Conservation (phyloP, 208 protist genomes). For the Wallacemonas sp. region DNA sequence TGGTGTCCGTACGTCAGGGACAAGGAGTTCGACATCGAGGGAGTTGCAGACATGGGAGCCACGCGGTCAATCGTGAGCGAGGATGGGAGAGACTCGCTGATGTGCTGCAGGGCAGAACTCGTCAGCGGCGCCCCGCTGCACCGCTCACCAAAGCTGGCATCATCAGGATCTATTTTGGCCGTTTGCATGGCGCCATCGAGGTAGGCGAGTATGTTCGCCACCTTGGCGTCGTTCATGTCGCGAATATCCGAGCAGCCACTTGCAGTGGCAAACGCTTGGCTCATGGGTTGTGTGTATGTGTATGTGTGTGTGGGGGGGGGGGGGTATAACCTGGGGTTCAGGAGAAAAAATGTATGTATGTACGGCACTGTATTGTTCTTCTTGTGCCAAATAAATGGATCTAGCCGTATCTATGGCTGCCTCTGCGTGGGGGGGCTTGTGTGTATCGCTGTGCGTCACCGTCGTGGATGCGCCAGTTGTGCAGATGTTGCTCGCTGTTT, state of each 20-base stretch:
- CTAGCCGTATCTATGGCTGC: too few species aligned
- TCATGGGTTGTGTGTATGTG: conserved; percentile 1
- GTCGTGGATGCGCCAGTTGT: too few species aligned
- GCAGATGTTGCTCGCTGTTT: too few species aligned
- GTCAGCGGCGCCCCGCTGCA: conserved; percentile 32
- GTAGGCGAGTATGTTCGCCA: conserved; percentile 84
- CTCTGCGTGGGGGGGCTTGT: too few species aligned
- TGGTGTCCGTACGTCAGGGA: conserved; percentile 20
- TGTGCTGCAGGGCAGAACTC: conserved; percentile 29
- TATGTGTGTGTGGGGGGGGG: background rate
- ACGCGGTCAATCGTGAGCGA: conserved; percentile 2
- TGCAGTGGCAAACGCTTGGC: background rate
- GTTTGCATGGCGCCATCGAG: conserved; percentile 51
- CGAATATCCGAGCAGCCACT: conserved; percentile 79
- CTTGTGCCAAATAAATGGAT: too few species aligned
- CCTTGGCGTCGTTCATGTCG: conserved; percentile 88
- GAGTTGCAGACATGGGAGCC: conserved; percentile 14
- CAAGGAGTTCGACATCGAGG: conserved; percentile 15
- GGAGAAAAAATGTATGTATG: conserved; percentile 1
- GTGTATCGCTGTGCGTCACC: too few species aligned
- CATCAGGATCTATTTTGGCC: conserved; percentile 9
- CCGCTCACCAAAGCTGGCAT: conserved; percentile 14
- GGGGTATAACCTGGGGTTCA: background rate
- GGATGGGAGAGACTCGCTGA: conserved; percentile 19
- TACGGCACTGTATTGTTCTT: too few species aligned